Evolutionary conservation across 257 asterid species (phyloP).

Genomic region (Fraxinus anomala): DNA sequence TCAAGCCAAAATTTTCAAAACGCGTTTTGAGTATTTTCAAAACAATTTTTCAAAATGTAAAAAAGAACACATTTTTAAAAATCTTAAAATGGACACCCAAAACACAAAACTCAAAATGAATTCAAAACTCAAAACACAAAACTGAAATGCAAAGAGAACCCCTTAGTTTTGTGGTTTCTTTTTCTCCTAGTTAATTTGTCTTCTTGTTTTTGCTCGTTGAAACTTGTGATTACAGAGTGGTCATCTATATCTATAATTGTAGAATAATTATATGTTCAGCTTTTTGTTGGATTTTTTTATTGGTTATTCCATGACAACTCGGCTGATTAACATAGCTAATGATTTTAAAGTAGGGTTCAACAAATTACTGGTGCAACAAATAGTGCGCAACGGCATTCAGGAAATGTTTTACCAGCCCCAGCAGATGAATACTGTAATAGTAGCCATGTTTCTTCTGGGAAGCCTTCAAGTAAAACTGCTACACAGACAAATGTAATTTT

Average conservation of each 20-base stretch:
- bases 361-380: conserved; percentile 68
- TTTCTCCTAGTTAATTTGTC: conserved; percentile 3
- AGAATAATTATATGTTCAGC: conserved; percentile 4
- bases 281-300: background rate
- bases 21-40: too few relatives aligned
- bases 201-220: conserved; percentile 7
- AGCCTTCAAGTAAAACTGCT: conserved; percentile 56
- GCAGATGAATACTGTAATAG: conserved; percentile 72
- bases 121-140: too few relatives aligned
- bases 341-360: conserved; percentile 71
- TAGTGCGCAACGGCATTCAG: conserved; percentile 68
- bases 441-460: conserved; percentile 54
- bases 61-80: too few relatives aligned
- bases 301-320: conserved; percentile 15
- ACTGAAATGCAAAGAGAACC: too few relatives aligned
- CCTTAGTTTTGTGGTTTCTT: background rate
- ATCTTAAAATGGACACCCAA: too few relatives aligned
- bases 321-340: conserved; percentile 42
- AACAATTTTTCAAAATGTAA: too few relatives aligned
- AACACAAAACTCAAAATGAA: too few relatives aligned
- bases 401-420: conserved; percentile 83
- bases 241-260: background rate
- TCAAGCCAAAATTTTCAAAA: too few relatives aligned
- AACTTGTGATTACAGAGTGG: background rate
- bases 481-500: conserved; percentile 72